Evolutionary conservation across 768 basidiomycete genomes (phyloP).

Genomic region (Tulasnella sp.): DNA sequence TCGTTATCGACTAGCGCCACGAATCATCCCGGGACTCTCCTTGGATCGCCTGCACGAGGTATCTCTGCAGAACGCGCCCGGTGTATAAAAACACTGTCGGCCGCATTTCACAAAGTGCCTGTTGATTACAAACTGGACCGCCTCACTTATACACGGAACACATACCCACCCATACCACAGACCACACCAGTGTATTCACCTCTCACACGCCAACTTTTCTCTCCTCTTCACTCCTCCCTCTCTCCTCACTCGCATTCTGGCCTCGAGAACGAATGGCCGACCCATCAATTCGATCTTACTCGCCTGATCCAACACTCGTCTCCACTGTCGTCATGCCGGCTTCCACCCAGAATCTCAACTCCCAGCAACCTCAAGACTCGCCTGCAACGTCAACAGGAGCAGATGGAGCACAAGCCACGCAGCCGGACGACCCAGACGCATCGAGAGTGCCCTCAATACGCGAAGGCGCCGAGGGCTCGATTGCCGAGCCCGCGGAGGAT

Average conservation of each 20-base stretch:
- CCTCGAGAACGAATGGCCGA: not conserved
- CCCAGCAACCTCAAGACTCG: not conserved
- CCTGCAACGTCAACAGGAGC: not conserved
- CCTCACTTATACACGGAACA: not conserved
- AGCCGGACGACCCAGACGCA: not conserved
- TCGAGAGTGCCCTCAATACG: slow-evolving; percentile 1
- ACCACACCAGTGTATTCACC: not conserved
- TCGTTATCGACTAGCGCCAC: not conserved
- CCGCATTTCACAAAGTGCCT: not conserved
- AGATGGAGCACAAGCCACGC: not conserved
- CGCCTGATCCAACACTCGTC: not conserved
- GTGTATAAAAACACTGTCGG: not conserved
- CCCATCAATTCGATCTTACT: not conserved
- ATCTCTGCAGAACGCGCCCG: not conserved
- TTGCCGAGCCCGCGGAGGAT: not conserved
- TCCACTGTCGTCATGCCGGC: not conserved
- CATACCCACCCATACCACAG: not conserved
- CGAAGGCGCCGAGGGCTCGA: not conserved
- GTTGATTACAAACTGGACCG: slow-evolving; percentile 1
- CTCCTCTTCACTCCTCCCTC: not conserved
- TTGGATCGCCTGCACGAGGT: not conserved
- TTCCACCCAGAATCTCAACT: not conserved
- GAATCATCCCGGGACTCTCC: not conserved
- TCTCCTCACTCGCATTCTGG: not conserved
- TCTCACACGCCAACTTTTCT: not conserved